phyloP scores from a whole-genome alignment of 768 basidiomycete species.

The Clathrus columnatus region DNA sequence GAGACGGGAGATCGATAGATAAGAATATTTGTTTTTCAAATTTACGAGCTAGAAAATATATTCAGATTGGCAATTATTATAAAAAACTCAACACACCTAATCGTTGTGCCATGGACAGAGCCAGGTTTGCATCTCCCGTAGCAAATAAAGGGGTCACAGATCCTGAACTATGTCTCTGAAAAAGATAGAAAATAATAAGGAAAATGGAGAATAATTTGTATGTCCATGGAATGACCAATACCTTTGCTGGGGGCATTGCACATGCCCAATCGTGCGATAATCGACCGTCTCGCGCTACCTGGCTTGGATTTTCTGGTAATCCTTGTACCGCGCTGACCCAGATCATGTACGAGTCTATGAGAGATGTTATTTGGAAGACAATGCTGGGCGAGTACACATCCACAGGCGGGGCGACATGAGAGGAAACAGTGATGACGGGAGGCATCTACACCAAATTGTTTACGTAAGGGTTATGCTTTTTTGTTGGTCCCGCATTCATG shows the following conservation, averaged over 20 bases:
- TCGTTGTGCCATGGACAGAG: slow-evolving; percentile 69
- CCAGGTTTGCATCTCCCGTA: slow-evolving; percentile 49
- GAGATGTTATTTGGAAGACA: slow-evolving; percentile 54
- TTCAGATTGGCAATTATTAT: slow-evolving; percentile 11
- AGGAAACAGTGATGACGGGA: neutral
- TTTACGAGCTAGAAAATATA: slow-evolving; percentile 44
- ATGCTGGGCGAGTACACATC: slow-evolving; percentile 34
- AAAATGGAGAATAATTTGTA: too few species aligned
- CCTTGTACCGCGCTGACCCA: slow-evolving; percentile 64
- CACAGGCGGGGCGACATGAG: neutral
- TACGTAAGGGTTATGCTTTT: slow-evolving; percentile 1
- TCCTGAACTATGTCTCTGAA: slow-evolving; percentile 16
- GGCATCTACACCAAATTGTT: neutral
- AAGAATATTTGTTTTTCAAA: slow-evolving; percentile 63
- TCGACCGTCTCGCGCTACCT: slow-evolving; percentile 42
- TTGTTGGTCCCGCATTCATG: neutral
- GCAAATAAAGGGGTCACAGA: slow-evolving; percentile 60
- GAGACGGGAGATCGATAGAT: slow-evolving; percentile 49
- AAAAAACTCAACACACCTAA: slow-evolving; percentile 43
- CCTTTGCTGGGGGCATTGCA: slow-evolving; percentile 55
- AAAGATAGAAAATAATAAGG: too few species aligned
- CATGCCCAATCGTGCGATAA: slow-evolving; percentile 75
- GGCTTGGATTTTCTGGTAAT: slow-evolving; percentile 33
- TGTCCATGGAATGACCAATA: slow-evolving; percentile 17
- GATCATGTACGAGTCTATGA: slow-evolving; percentile 73